Evolutionary conservation across 768 basidiomycete species (phyloP).

Genomic region (Podaxis sp.): DNA sequence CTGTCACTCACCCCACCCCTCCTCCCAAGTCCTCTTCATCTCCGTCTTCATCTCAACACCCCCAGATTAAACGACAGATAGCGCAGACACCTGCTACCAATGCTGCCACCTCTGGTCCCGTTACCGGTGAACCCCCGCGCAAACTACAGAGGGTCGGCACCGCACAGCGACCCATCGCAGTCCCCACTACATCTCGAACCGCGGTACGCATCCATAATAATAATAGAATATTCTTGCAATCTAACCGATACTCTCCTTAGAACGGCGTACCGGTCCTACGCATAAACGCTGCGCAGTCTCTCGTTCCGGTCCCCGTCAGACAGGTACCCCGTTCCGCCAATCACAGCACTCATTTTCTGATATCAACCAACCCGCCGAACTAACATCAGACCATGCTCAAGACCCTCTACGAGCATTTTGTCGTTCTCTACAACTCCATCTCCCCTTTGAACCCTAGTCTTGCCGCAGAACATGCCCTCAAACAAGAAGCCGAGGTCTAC

Average conservation of each 20-base stretch:
- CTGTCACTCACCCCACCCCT: conserved; percentile 24
- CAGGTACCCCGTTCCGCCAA: conserved; percentile 41
- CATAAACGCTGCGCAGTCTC: conserved; percentile 64
- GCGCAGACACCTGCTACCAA: conserved; percentile 34
- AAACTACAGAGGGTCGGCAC: conserved; percentile 59
- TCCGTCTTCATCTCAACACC: conserved; percentile 19
- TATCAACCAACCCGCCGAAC: not conserved
- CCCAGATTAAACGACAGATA: conserved; percentile 40
- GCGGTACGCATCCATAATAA: conserved; percentile 22
- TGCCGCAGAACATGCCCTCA: conserved; percentile 74
- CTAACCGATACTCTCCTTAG: conserved; percentile 24
- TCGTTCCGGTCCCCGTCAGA: conserved; percentile 67
- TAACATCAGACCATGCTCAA: conserved; percentile 58
- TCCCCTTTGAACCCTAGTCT: conserved; percentile 50
- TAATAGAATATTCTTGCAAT: not conserved
- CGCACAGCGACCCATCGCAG: conserved; percentile 35
- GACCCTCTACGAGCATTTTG: conserved; percentile 68
- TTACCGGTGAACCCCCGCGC: conserved; percentile 46
- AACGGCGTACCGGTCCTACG: conserved; percentile 61
- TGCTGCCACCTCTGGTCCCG: conserved; percentile 16
- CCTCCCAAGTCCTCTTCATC: conserved; percentile 16
- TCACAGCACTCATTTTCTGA: not conserved
- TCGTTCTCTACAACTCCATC: conserved; percentile 58
- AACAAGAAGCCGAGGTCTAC: conserved; percentile 80
- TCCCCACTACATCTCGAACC: conserved; percentile 34